Evolutionary conservation across 1,284 basidiomycete species (phyloP).

Genomic region (Tilletiopsis washingtonensis): DNA sequence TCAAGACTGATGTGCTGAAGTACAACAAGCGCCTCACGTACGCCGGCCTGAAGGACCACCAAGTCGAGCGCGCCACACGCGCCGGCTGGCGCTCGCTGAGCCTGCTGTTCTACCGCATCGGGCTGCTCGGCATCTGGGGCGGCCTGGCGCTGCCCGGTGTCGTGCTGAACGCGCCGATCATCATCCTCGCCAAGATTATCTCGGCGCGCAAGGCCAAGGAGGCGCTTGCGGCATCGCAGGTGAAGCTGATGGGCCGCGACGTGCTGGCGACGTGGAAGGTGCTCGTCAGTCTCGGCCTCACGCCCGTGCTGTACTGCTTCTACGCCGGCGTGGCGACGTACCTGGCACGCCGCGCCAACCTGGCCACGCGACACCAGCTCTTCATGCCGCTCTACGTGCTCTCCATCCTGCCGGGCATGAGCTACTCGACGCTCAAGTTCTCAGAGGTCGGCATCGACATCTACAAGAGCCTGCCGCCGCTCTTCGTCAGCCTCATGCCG

Average conservation of each 20-base stretch:
- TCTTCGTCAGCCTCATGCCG: conserved; percentile 81
- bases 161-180: conserved; percentile 91
- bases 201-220: conserved; percentile 88
- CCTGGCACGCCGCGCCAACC: conserved; percentile 57
- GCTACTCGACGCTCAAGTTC: conserved; percentile 91
- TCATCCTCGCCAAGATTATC: conserved; percentile 82
- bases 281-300: conserved; percentile 81
- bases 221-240: conserved; percentile 88
- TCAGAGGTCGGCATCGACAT: conserved; percentile 99
- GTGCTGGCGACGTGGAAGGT: conserved; percentile 98
- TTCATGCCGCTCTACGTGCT: conserved; percentile 75
- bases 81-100: conserved; percentile 76
- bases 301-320: conserved; percentile 70
- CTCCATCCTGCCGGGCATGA: conserved; percentile 73
- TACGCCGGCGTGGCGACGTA: conserved; percentile 59
- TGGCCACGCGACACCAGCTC: conserved; percentile 55
- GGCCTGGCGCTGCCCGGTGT: conserved; percentile 83
- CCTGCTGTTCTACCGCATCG: conserved; percentile 74
- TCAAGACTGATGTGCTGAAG: conserved; percentile 75
- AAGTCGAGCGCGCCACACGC: conserved; percentile 65
- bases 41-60: conserved; percentile 94
- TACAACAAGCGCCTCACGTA: conserved; percentile 88
- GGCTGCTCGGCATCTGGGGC: conserved; percentile 75
- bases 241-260: conserved; percentile 90
- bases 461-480: conserved; percentile 87